Percentiles rank a stretch among this genome's conserved stretches.
Evolutionary conservation across 1,139 yeast species (phyloP).

Genomic region (Saccharomycopsis hybrid): DNA sequence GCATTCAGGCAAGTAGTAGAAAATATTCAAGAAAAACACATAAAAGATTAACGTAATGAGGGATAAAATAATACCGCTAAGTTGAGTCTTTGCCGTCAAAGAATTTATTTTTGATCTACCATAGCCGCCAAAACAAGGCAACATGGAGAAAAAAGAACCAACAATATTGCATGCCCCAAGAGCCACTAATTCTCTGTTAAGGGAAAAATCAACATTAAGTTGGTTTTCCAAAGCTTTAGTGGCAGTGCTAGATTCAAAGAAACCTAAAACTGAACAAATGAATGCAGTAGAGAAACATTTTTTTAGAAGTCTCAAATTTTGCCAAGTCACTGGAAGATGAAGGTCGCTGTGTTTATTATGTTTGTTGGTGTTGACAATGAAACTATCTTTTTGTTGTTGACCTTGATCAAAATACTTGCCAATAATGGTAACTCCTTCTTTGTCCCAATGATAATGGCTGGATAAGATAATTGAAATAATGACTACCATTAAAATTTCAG

Average conservation of each 20-base stretch:
- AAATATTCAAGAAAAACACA: conserved; percentile 50
- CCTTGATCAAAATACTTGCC: conserved; percentile 30
- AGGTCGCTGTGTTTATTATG: background rate
- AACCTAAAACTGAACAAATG: conserved; percentile 77
- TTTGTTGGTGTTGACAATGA: background rate
- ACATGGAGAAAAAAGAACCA: conserved; percentile 65
- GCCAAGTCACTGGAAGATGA: conserved; percentile 1
- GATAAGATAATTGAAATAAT: conserved; percentile 57
- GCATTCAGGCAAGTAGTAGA: conserved; percentile 75
- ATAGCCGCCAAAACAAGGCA: conserved; percentile 95
- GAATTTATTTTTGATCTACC: conserved; percentile 90
- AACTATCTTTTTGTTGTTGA: background rate
- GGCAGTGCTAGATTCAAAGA: conserved; percentile 92
- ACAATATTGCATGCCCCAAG: conserved; percentile 69
- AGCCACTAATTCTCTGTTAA: conserved; percentile 75
- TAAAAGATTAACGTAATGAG: conserved; percentile 63
- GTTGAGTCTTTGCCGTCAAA: conserved; percentile 74
- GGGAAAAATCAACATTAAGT: conserved; percentile 60
- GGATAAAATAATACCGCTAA: conserved; percentile 80
- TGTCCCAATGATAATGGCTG: conserved; percentile 46
- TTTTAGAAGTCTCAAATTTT: conserved; percentile 30
- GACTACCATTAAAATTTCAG: conserved; percentile 79
- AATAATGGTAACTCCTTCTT: conserved; percentile 59
- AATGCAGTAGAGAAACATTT: conserved; percentile 40
- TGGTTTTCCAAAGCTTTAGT: conserved; percentile 69